Evolutionary conservation across 371 early-diverging fungal genomes (phyloP).

Genomic region (Amoeboaphelidium protococcarum): DNA sequence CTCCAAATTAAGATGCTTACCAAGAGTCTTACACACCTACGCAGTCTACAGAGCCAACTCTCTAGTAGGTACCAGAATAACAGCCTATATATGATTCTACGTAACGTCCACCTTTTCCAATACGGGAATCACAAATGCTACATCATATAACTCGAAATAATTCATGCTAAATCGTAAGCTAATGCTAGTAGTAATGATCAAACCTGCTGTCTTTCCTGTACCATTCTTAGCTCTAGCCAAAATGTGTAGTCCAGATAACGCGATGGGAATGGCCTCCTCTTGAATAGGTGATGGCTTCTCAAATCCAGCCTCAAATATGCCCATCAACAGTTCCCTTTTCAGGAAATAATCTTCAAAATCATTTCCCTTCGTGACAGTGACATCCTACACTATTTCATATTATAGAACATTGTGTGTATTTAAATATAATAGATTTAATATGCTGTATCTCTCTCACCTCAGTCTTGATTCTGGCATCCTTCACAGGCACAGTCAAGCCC

Average conservation of each 20-base stretch:
- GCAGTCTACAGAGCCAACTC: conserved; percentile 88
- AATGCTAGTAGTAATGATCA: conserved; percentile 75
- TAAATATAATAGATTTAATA: too few species aligned
- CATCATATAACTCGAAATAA: too few species aligned
- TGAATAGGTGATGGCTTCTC: conserved; percentile 96
- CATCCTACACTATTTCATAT: too few species aligned
- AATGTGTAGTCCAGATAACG: conserved; percentile 81
- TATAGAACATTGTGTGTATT: too few species aligned
- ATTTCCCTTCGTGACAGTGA: conserved; percentile 83
- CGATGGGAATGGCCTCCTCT: conserved; percentile 94
- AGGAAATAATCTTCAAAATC: conserved; percentile 93
- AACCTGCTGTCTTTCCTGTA: conserved; percentile 96
- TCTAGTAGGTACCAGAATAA: conserved; percentile 82
- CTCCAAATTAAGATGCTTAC: conserved; percentile 65
- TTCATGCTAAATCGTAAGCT: too few species aligned
- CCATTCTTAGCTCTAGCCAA: conserved; percentile 94
- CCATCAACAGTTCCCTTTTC: conserved; percentile 87
- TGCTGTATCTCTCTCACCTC: too few species aligned
- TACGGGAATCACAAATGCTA: conserved; percentile 62
- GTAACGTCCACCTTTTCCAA: conserved; percentile 71
- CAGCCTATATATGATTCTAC: conserved; percentile 42
- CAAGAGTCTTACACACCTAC: conserved; percentile 74
- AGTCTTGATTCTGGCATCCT: not conserved
- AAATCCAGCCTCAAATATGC: conserved; percentile 93
- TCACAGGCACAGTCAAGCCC: not conserved